These are phyloP conservation scores for Hyparrhenia diplandra DNA, from an alignment of 176 grass and related monocot genomes.

Conservation along the genomic window DNA sequence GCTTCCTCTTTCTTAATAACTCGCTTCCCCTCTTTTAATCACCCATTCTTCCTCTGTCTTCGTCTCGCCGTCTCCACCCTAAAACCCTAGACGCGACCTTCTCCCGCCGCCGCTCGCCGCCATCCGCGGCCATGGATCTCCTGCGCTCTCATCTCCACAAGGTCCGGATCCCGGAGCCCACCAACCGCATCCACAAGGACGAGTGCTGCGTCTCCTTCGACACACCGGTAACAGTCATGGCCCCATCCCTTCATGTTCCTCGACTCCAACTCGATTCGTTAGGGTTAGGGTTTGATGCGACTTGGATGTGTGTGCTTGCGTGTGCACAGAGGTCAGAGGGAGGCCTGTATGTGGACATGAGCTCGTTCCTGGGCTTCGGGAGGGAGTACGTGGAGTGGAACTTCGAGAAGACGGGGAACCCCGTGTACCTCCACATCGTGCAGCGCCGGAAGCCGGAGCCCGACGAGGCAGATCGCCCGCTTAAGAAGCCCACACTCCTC, in stretches of 20 bases:
- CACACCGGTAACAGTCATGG: slow-evolving; percentile 49
- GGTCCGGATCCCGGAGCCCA: slow-evolving; percentile 93
- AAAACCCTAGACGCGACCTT: slow-evolving; percentile 42
- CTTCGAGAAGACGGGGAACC: slow-evolving; percentile 74
- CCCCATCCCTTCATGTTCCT: not conserved
- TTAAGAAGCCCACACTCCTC: slow-evolving; percentile 91
- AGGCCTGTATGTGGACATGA: slow-evolving; percentile 78
- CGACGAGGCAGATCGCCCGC: slow-evolving; percentile 74
- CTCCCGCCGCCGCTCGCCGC: not conserved
- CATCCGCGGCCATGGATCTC: slow-evolving; percentile 67
- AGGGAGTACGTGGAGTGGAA: slow-evolving; percentile 82
- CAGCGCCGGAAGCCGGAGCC: slow-evolving; percentile 57
- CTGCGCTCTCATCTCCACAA: slow-evolving; percentile 76
- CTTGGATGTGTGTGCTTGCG: not conserved
- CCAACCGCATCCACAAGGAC: slow-evolving; percentile 90
- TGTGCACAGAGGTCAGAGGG: slow-evolving; percentile 65
- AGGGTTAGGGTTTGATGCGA: slow-evolving; percentile 23
- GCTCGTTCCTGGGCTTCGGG: slow-evolving; percentile 85
- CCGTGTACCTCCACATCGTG: slow-evolving; percentile 90
- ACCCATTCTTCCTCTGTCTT: not conserved
- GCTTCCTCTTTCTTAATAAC: not conserved
- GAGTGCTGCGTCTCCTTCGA: slow-evolving; percentile 98
- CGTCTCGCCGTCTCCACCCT: not conserved
- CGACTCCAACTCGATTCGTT: not conserved
- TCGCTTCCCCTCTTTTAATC: not conserved